Evolutionary conservation across 2,329 filamentous ascomycete genomes (phyloP), one percentile per base, ranked within the genome.

Genomic region (Sarocladium oryzae): DNA sequence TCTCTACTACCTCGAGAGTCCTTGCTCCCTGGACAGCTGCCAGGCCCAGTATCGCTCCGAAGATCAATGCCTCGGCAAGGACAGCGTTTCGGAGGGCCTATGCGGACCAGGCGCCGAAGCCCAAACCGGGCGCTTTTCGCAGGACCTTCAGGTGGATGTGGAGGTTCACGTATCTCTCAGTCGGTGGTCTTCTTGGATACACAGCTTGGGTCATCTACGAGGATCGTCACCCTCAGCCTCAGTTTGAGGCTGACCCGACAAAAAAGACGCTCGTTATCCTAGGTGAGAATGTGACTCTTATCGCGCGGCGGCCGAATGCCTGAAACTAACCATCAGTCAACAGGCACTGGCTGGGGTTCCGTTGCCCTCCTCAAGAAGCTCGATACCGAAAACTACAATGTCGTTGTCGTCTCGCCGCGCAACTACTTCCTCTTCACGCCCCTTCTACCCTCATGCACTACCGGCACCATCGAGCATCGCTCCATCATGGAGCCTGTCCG

Each of bases 351-450:
- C 61, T 99, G 93, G 93, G 93, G 75, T 61, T 89, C 92, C 38
- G 89, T 99, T 63, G 95, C 92, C 55, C 84, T 99, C 55, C 82
- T 99, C 59, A 99, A 99, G 82, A 96, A 95, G 69, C 88, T 99
- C 71, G 91, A 99, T 67, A 96, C 92, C 55, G 88, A 95, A 70
- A 95, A 97, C 80, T 99, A 97, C 82, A 97, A 99, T 70, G 92
- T 97, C 70, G 72, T 97, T 66, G 90, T 99, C 68, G 89, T 99
- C 69, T 97, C 93, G 48, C 93, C 93, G 51, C 89, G 93, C 68
- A 99, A 99, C 76, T 99, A 96, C 82, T 99, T 99, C 84, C 86
- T 99, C 60, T 99, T 99, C 80, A 99, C 93, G 26, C 93, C 93
- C 54, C 84, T 99, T 54, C 82, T 99, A 55, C 93, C 93, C 58